These are phyloP conservation scores for Logfia minima DNA, from an alignment of 129 eudicot species.

Conservation along the genomic window DNA sequence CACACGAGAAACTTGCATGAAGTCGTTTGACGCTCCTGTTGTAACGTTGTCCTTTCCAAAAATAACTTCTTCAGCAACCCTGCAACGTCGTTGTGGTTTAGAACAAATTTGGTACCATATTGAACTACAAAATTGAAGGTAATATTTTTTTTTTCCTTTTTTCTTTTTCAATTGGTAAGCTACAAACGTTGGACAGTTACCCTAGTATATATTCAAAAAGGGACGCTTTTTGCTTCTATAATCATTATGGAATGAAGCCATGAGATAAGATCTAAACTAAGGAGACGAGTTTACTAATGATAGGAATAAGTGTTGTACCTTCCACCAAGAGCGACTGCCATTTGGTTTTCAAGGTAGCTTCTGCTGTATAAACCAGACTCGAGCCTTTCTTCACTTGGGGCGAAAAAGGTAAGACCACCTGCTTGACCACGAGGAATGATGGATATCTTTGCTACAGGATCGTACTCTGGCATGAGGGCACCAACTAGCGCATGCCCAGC, in stretches of 20 bases:
- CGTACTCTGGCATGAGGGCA: constrained; percentile 97
- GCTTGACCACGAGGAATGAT: constrained; percentile 99
- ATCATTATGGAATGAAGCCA: background rate
- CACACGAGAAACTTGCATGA: constrained; percentile 97
- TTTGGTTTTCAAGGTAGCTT: constrained; percentile 94
- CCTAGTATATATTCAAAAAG: background rate
- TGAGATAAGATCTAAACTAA: background rate
- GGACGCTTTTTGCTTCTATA: background rate
- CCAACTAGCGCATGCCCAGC: constrained; percentile 99
- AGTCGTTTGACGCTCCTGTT: constrained; percentile 95
- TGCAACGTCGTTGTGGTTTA: constrained; percentile 23
- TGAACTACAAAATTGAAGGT: background rate
- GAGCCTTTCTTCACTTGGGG: constrained; percentile 96
- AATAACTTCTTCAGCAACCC: constrained; percentile 92
- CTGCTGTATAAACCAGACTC: constrained; percentile 96
- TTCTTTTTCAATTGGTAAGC: background rate
- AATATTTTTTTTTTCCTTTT: too few species aligned
- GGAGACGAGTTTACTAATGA: background rate
- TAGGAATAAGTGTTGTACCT: constrained; percentile 42
- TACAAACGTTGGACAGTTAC: background rate
- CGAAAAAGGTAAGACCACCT: constrained; percentile 95
- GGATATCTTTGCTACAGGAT: constrained; percentile 95
- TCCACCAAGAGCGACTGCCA: constrained; percentile 99
- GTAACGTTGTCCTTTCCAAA: constrained; percentile 86
- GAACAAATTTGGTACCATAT: background rate